These are phyloP conservation scores for Boletus reticuloceps DNA, from an alignment of 768 basidiomycete species.

Conservation along the genomic window DNA sequence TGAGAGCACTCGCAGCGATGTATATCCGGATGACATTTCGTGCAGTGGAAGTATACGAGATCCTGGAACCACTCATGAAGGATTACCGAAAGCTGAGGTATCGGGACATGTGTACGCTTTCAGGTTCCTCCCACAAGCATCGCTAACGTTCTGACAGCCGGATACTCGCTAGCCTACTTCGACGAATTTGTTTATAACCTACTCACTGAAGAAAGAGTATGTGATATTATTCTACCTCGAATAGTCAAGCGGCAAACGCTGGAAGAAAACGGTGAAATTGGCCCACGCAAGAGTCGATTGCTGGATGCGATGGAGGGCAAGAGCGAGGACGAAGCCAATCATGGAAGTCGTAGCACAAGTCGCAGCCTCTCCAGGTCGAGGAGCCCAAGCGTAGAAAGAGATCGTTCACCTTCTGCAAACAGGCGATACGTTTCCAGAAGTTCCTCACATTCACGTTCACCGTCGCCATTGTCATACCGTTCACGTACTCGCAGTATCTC, in stretches of 20 bases:
- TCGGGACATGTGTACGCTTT: conserved; percentile 68
- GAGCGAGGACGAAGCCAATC: conserved; percentile 48
- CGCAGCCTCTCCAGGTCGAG: conserved; percentile 24
- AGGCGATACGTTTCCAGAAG: conserved; percentile 66
- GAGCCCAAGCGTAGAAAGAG: conserved; percentile 21
- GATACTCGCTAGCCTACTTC: conserved; percentile 82
- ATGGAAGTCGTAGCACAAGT: conserved; percentile 37
- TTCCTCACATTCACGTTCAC: conserved; percentile 48
- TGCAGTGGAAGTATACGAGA: conserved; percentile 86
- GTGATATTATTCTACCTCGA: conserved; percentile 94
- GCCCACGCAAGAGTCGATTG: conserved; percentile 81
- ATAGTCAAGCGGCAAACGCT: conserved; percentile 80
- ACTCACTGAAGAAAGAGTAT: conserved; percentile 86
- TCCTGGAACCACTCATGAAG: conserved; percentile 90
- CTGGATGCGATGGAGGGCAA: conserved; percentile 83
- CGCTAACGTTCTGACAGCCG: conserved; percentile 48
- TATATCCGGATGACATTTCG: conserved; percentile 96
- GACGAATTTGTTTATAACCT: conserved; percentile 90
- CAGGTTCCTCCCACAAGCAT: background rate
- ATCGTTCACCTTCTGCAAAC: conserved; percentile 41
- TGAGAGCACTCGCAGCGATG: conserved; percentile 88
- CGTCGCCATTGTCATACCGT: conserved; percentile 40
- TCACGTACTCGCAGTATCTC: conserved; percentile 63
- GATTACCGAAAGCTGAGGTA: conserved; percentile 89
- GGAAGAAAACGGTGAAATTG: conserved; percentile 90